Percentiles rank a stretch among this genome's conserved stretches.
phyloP scores from a whole-genome alignment of 1,284 basidiomycete species.

The Ganoderma meredithae region DNA sequence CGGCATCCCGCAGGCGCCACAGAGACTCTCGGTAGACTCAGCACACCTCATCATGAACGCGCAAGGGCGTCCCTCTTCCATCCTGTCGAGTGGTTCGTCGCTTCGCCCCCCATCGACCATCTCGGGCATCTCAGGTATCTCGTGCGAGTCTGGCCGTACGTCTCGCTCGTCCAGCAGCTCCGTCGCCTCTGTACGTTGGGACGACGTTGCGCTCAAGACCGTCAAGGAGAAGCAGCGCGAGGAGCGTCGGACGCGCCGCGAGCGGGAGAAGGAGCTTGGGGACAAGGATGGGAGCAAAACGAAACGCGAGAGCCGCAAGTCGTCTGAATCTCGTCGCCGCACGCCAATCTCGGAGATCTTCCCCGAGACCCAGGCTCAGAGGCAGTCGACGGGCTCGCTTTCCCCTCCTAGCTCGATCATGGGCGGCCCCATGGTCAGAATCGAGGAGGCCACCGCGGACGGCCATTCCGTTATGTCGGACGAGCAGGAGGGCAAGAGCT shows the following conservation, averaged over 20 bases:
- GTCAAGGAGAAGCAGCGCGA: slow-evolving; percentile 58
- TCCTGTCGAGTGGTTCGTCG: slow-evolving; percentile 59
- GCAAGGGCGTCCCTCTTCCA: slow-evolving; percentile 51
- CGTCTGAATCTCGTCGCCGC: slow-evolving; percentile 40
- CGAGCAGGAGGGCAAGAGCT: slow-evolving; percentile 32
- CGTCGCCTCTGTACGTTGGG: slow-evolving; percentile 64
- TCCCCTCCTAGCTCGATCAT: slow-evolving; percentile 29
- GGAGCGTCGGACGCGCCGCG: slow-evolving; percentile 46
- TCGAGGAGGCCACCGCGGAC: slow-evolving; percentile 61
- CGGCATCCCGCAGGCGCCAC: slow-evolving; percentile 33
- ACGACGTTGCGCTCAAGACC: slow-evolving; percentile 65
- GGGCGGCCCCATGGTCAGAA: slow-evolving; percentile 49
- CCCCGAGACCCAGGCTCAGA: slow-evolving; percentile 37
- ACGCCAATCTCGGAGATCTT: slow-evolving; percentile 45
- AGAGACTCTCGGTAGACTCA: slow-evolving; percentile 57
- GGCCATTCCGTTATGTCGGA: slow-evolving; percentile 47
- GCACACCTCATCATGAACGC: slow-evolving; percentile 41
- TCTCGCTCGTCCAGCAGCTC: slow-evolving; percentile 57
- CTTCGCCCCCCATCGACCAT: slow-evolving; percentile 63
- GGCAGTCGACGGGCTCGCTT: slow-evolving; percentile 19
- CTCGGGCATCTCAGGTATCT: slow-evolving; percentile 59
- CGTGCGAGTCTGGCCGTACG: slow-evolving; percentile 40
- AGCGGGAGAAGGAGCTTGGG: slow-evolving; percentile 28
- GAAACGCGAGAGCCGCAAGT: slow-evolving; percentile 36
- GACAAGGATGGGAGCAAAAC: slow-evolving; percentile 30